Base-by-base conservation (phyloP, 306 rosid species). In the Canavalia ensiformis region DNA sequence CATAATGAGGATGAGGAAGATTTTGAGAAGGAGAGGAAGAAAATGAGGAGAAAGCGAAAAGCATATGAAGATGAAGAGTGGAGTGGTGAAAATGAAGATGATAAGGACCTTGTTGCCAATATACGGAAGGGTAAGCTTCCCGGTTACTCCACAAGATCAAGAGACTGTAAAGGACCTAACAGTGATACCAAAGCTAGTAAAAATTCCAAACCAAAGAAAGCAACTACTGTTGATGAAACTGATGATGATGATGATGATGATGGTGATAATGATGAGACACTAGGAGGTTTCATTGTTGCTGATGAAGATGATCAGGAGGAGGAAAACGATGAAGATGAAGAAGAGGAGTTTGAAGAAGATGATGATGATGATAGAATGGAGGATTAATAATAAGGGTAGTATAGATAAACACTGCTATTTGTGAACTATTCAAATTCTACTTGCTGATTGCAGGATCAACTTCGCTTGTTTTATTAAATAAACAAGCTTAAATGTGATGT, bases 271-370 rank as follows among this genome's bases (percentile, higher is more conserved):
- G 91, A 85, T 8, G 94, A 88, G 83, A 89, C 90, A 42, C 89
- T 92, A 0, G 93, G 94, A 68, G 91, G 94, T 58, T 92, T 92
- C 87, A 86, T 92, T 81, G 94, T 85, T 81, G 86, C 82, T 7
- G 91, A 90, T 79, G 89, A 86, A 31, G 92, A 78, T 3, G 80
- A 68, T 71, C 89, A 83, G 34, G 91, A 83, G 47, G 87, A 85
- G 30, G 81, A 54, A 34, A 74, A 42, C 30, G 75, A 54, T 10
- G 81, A 84, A 0, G 86, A 85, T 1, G 90, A 85, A 13, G 91
- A 83, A 28, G 90, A 83, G 7, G 90, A 84, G 50, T 67, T 83
- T 76, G 85, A 88, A 68, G 86, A 83, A 4, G 83, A 86, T 0
- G 84, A 80, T 2, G 83, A 83, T 0, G 85, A 83, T 1, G 83